phyloP scores from a whole-genome alignment of 1,139 yeast species.

The Scheffersomyces illinoinensis region DNA sequence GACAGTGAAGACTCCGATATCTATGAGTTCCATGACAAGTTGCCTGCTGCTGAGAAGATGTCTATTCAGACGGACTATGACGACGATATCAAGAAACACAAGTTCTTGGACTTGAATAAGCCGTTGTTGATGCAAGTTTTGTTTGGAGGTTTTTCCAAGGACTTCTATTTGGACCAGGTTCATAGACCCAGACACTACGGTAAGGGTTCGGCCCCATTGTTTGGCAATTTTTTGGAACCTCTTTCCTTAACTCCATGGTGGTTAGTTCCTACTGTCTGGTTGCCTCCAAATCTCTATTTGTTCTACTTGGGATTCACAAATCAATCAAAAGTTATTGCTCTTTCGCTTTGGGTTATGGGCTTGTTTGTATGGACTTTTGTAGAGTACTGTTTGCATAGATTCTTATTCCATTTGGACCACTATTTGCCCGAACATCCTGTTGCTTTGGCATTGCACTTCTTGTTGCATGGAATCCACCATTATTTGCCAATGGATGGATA shows the following conservation, averaged over 20 bases:
- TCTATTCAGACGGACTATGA: slow-evolving; percentile 76
- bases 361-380: slow-evolving; percentile 88
- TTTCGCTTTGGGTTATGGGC: slow-evolving; percentile 59
- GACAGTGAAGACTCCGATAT: slow-evolving; percentile 22
- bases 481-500: slow-evolving; percentile 94
- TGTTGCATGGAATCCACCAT: slow-evolving; percentile 95
- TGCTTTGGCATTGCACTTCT: slow-evolving; percentile 80
- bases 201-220: slow-evolving; percentile 81
- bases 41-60: slow-evolving; percentile 72
- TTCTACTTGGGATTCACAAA: slow-evolving; percentile 42
- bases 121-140: slow-evolving; percentile 83
- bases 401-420: slow-evolving; percentile 86
- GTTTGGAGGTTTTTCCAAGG: slow-evolving; percentile 72
- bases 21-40: slow-evolving; percentile 55
- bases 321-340: slow-evolving; percentile 35
- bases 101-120: slow-evolving; percentile 80
- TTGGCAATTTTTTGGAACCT: slow-evolving; percentile 51
- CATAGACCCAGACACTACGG: slow-evolving; percentile 92
- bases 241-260: slow-evolving; percentile 53
- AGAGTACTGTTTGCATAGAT: slow-evolving; percentile 86
- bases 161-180: slow-evolving; percentile 90
- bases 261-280: slow-evolving; percentile 87
- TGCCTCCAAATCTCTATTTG: slow-evolving; percentile 68
- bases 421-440: slow-evolving; percentile 78
- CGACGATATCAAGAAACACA: slow-evolving; percentile 71